Evolutionary conservation across 2,329 filamentous ascomycete species (phyloP).

Genomic region (Claviceps maximensis): DNA sequence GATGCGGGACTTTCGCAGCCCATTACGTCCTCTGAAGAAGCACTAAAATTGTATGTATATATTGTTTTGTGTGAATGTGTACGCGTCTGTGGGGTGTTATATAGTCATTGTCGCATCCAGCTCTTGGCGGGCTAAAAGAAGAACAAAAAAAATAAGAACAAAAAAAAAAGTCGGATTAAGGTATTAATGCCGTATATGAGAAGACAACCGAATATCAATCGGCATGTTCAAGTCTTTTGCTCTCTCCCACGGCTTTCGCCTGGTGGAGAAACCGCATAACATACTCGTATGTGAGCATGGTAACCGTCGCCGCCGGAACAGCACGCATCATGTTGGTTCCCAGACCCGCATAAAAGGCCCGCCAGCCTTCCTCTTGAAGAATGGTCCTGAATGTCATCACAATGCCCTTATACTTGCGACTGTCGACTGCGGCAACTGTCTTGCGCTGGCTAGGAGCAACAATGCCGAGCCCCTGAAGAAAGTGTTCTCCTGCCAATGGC

Average conservation of each 20-base stretch:
- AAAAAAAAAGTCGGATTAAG: background rate
- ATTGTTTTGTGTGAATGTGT: slow-evolving; percentile 5
- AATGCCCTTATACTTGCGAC: slow-evolving; percentile 61
- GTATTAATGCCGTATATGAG: background rate
- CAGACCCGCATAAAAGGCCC: slow-evolving; percentile 92
- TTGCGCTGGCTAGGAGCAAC: slow-evolving; percentile 18
- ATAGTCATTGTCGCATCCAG: background rate
- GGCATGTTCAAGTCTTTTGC: slow-evolving; percentile 15
- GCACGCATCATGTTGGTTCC: slow-evolving; percentile 96
- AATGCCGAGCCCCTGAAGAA: slow-evolving; percentile 36
- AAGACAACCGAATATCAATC: background rate
- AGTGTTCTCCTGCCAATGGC: slow-evolving; percentile 42
- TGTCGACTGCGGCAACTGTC: slow-evolving; percentile 12
- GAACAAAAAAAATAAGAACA: background rate
- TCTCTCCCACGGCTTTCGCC: slow-evolving; percentile 25
- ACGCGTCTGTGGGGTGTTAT: slow-evolving; percentile 1
- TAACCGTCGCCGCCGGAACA: slow-evolving; percentile 89
- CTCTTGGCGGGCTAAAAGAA: background rate
- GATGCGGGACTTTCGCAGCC: background rate
- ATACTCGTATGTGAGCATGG: slow-evolving; percentile 93
- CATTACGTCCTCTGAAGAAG: slow-evolving; percentile 1
- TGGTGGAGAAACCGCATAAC: slow-evolving; percentile 41
- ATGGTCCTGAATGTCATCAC: slow-evolving; percentile 75
- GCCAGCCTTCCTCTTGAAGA: slow-evolving; percentile 82
- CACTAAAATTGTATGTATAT: background rate